Percentiles rank a stretch among this genome's conserved stretches.
Conservation (phyloP, 2,329 filamentous ascomycete genomes). For the Aspergillus puulaauensis region DNA sequence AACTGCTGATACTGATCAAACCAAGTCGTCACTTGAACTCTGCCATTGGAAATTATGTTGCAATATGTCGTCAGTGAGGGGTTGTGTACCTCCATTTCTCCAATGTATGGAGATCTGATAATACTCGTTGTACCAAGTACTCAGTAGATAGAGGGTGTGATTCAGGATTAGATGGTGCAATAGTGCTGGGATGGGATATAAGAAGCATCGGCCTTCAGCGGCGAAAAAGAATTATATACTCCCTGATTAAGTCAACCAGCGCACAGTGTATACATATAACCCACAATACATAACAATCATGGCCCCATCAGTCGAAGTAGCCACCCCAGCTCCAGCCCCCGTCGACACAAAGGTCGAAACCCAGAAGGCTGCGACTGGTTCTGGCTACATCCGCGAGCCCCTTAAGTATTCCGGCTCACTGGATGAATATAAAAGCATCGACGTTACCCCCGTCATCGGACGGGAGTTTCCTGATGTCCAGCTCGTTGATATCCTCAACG, state of each 20-base stretch:
- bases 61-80: constrained; percentile 9
- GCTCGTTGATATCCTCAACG: constrained; percentile 54
- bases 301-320: neutral
- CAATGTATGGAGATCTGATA: neutral
- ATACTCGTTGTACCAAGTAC: neutral
- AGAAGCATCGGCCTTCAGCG: neutral
- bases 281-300: neutral
- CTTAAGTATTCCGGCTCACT: constrained; percentile 30
- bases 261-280: too few relatives aligned
- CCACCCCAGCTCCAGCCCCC: neutral
- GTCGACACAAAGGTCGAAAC: neutral
- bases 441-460: constrained; percentile 44
- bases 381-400: neutral
- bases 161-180: neutral
- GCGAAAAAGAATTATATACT: too few relatives aligned
- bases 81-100: neutral
- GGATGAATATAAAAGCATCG: constrained; percentile 42
- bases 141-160: neutral
- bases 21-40: neutral
- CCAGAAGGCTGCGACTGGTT: neutral
- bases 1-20: neutral
- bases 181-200: neutral
- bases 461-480: constrained; percentile 42
- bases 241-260: too few relatives aligned
- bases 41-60: constrained; percentile 3